Base-by-base conservation (phyloP, 192 early-diverging fungal species). In the Geranomyces variabilis region DNA sequence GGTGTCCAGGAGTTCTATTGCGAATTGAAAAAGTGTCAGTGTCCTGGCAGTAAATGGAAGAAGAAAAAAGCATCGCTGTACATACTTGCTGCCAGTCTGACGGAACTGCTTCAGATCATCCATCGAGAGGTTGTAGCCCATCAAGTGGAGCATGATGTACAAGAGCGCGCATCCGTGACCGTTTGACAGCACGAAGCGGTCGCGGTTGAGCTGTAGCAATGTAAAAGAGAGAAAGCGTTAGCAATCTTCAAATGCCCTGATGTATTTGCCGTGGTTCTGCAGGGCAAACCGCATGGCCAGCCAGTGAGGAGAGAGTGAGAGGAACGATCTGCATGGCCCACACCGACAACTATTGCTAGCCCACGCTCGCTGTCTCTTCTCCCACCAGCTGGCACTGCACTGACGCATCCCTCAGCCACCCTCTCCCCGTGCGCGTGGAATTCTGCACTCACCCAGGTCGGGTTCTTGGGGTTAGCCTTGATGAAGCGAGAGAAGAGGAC, bases 181-280 rank as follows among this genome's bases (percentile, higher is more conserved):
- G 80, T 97, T 97, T 53, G 96, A 98, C 66, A 99, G 86, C 19
- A 99, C 92, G 69, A 99, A 99, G 34, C 97, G 94, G 79, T 99
- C 96, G 55, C 95, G 92, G 80, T 95, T 96, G 70, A 92, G 75
- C 89, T 90, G 9, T 60, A 8, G 14, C 6, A 55, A 28, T 8
- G 26, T 8, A 28, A 55, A 55, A 4, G 51, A 28, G 8, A 55
- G 15, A 47, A n/a, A n/a, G n/a, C n/a, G n/a, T n/a, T n/a, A n/a
- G n/a, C n/a, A n/a, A n/a, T n/a, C n/a, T n/a, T n/a, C n/a, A n/a
- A n/a, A n/a, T n/a, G n/a, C n/a, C n/a, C n/a, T n/a, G n/a, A n/a
- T n/a, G n/a, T n/a, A n/a, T n/a, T n/a, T n/a, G n/a, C n/a, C n/a
- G n/a, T n/a, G n/a, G n/a, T n/a, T n/a, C n/a, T n/a, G n/a, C n/a